Conservation (phyloP, 805 yeast genomes). For the Zygoascus bituminiphila region DNA sequence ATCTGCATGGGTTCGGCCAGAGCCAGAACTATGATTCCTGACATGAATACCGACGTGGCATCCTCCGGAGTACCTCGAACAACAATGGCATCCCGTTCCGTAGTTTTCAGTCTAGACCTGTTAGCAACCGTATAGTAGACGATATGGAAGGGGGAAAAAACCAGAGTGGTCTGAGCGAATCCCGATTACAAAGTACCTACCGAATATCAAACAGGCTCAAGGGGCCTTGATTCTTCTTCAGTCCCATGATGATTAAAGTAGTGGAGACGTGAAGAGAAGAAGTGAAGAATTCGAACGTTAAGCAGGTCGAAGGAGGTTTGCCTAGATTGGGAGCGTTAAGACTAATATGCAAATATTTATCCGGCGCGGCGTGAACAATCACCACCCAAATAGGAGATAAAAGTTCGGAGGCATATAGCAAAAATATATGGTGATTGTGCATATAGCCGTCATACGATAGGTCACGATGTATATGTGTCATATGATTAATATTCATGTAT, state of each 20-base stretch:
- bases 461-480: too few relatives aligned
- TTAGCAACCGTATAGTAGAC: conserved; percentile 5
- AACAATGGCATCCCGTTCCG: conserved; percentile 71
- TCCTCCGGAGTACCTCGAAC: conserved; percentile 70
- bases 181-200: conserved; percentile 19
- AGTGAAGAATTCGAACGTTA: too few relatives aligned
- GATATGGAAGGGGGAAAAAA: neutral
- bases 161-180: neutral
- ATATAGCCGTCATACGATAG: too few relatives aligned
- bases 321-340: too few relatives aligned
- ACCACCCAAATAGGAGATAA: neutral
- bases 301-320: too few relatives aligned
- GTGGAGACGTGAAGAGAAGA: too few relatives aligned
- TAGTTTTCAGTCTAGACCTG: conserved; percentile 43
- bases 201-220: conserved; percentile 40
- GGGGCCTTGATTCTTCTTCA: conserved; percentile 23
- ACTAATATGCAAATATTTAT: neutral
- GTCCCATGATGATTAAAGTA: conserved; percentile 14
- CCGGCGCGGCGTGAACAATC: neutral
- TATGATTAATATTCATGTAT: too few relatives aligned
- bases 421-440: neutral
- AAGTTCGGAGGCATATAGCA: neutral
- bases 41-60: conserved; percentile 65
- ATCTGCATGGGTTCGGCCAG: conserved; percentile 67
- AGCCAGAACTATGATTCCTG: conserved; percentile 72